Evolutionary conservation across 306 rosid genomes (phyloP).

Genomic region (Albizia julibrissin): DNA sequence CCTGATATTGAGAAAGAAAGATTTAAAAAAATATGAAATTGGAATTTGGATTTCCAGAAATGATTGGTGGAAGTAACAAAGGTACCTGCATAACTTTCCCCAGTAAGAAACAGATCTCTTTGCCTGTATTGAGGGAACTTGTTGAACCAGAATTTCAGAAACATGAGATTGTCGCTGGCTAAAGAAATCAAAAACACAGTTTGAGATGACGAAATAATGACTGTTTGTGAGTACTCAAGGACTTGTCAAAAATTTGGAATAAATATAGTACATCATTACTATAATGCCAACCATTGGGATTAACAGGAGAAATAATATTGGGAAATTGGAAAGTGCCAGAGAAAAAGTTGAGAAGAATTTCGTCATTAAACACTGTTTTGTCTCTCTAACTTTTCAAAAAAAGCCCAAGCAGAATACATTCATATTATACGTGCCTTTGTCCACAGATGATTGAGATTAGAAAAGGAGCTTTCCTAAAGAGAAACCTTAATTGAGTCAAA

Average conservation of each 20-base stretch:
- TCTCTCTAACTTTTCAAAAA: constrained; percentile 29
- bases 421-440: constrained; percentile 31
- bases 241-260: not conserved
- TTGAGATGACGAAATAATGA: constrained; percentile 35
- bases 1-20: constrained; percentile 44
- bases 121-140: constrained; percentile 65
- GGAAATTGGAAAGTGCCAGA: constrained; percentile 6
- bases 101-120: constrained; percentile 61
- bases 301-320: not conserved
- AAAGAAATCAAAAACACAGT: constrained; percentile 32
- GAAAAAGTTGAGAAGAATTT: constrained; percentile 23
- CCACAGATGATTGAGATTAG: constrained; percentile 19
- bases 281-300: not conserved
- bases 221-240: not conserved
- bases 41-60: not conserved
- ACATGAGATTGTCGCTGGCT: constrained; percentile 68
- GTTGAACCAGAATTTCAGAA: constrained; percentile 68
- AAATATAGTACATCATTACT: not conserved
- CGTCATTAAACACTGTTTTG: constrained; percentile 32
- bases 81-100: constrained; percentile 82
- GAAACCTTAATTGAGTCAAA: constrained; percentile 25
- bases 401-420: constrained; percentile 28
- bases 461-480: constrained; percentile 34
- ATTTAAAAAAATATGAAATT: not conserved
- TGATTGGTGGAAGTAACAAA: constrained; percentile 24